Evolutionary conservation across 116 monocot genomes (phyloP).

Genomic region (Papilionanthe hybrid): DNA sequence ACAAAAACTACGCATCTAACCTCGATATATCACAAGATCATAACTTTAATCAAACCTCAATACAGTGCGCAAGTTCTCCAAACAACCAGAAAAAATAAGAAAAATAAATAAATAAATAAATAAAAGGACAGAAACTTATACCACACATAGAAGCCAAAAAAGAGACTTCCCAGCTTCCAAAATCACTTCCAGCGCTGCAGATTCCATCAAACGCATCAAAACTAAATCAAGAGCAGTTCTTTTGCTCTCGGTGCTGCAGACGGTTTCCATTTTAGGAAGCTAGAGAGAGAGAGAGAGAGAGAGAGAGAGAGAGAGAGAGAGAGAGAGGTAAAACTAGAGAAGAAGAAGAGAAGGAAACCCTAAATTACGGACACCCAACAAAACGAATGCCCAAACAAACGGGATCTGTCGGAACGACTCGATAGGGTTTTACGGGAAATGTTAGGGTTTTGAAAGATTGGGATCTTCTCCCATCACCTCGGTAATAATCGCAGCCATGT

Average conservation of each 20-base stretch:
- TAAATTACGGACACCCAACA: not conserved
- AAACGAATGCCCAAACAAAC: not conserved
- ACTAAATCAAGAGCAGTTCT: not conserved
- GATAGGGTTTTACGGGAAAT: slow-evolving; percentile 5
- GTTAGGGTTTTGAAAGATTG: slow-evolving; percentile 1
- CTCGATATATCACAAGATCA: slow-evolving; percentile 7
- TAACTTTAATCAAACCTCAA: not conserved
- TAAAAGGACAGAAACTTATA: not conserved
- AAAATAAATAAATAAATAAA: no score
- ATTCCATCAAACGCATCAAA: not conserved
- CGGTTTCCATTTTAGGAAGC: not conserved
- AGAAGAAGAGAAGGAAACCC: not conserved
- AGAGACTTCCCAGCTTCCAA: slow-evolving; percentile 1
- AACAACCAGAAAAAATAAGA: not conserved
- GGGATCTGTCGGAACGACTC: not conserved
- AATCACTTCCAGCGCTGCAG: not conserved
- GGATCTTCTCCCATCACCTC: not conserved
- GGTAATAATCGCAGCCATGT: not conserved
- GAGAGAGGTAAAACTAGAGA: no score
- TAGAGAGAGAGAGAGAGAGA: not conserved
- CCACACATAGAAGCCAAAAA: slow-evolving; percentile 8
- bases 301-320: not conserved
- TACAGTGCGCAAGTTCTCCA: not conserved
- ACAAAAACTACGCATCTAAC: not conserved
- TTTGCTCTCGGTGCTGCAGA: slow-evolving; percentile 1